Base-by-base conservation (phyloP, 306 rosid species). In the Malus asiatica region DNA sequence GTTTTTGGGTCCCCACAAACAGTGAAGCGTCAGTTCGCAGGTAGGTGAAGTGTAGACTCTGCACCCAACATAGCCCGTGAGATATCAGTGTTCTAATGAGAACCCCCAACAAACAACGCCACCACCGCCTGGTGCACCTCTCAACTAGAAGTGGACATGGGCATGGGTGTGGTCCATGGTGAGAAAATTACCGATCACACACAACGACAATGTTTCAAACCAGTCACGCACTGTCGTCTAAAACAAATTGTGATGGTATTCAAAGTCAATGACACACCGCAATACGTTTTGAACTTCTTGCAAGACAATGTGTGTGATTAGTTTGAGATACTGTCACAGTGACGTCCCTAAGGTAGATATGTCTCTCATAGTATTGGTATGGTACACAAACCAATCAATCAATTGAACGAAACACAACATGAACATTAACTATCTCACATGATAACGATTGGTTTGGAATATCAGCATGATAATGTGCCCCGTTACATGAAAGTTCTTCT, bases 61-160 rank as follows among this genome's bases (percentile, higher is more conserved):
- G 89, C 71, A 81, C 80, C 85, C 91, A 89, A 80, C 97, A 96
- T 65, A 23, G 70, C 84, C 83, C 87, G 79, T 78, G 89, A 79
- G 84, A 79, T 77, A 76, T 81, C 84, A 76, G 89, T 32, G 71
- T 74, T 73, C 82, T 5, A 12, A 71, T 52, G 73, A 35, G 70
- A 81, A 72, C 62, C 68, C 71, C 71, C 84, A 83, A 35, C 77
- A 85, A 51, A 62, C 81, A 83, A 64, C 83, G 79, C 6, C 83
- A 85, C 73, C 84, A 83, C 52, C 4, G 5, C 59, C 44, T 30
- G 60, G 68, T 64, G 75, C 73, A 30, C 70, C 67, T 57, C 68
- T 69, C 83, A 81, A 71, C 82, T 75, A 80, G 78, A 79, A 81
- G 87, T 77, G 75, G 86, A 87, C 89, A 81, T 71, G 64, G 66